Percentiles rank a stretch among this genome's conserved stretches.
Conservation (phyloP, 129 eudicot genomes). For the Tagetes erecta region DNA sequence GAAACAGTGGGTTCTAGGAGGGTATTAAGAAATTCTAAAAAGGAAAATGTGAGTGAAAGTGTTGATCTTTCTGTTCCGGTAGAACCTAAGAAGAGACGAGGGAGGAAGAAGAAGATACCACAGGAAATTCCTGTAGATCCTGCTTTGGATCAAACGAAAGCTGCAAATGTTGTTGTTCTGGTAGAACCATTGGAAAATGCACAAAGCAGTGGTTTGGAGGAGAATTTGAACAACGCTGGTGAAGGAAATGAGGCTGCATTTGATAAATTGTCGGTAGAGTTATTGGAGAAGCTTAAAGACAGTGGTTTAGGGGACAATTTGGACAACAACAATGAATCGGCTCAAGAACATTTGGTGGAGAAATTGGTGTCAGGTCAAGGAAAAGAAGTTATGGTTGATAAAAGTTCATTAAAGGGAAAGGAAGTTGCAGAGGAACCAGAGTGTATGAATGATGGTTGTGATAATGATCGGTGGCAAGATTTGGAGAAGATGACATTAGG, state of each 20-base stretch:
- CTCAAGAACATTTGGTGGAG: slow-evolving; percentile 31
- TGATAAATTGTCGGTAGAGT: slow-evolving; percentile 6
- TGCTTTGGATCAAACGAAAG: slow-evolving; percentile 7
- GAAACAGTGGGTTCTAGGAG: slow-evolving; percentile 35
- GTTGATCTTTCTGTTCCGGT: neutral
- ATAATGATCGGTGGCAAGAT: slow-evolving; percentile 24
- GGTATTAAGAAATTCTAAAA: slow-evolving; percentile 44
- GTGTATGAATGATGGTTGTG: slow-evolving; percentile 24
- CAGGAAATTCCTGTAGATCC: neutral
- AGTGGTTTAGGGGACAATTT: slow-evolving; percentile 21
- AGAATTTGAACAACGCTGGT: slow-evolving; percentile 10
- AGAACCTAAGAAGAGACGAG: slow-evolving; percentile 23
- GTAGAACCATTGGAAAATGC: slow-evolving; percentile 9
- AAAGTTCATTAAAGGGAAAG: slow-evolving; percentile 14
- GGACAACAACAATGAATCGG: slow-evolving; percentile 4
- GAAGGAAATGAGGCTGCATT: neutral
- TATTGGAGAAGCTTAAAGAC: slow-evolving; percentile 4
- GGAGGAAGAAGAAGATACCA: slow-evolving; percentile 13
- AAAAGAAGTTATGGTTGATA: slow-evolving; percentile 1
- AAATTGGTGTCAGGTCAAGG: neutral
- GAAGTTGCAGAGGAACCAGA: slow-evolving; percentile 22
- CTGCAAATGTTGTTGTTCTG: slow-evolving; percentile 28
- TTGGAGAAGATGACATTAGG: slow-evolving; percentile 75
- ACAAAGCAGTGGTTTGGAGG: slow-evolving; percentile 23
- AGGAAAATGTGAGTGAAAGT: slow-evolving; percentile 7